Evolutionary conservation across 257 asterid genomes (phyloP).

Genomic region (Nemophila menziesii): DNA sequence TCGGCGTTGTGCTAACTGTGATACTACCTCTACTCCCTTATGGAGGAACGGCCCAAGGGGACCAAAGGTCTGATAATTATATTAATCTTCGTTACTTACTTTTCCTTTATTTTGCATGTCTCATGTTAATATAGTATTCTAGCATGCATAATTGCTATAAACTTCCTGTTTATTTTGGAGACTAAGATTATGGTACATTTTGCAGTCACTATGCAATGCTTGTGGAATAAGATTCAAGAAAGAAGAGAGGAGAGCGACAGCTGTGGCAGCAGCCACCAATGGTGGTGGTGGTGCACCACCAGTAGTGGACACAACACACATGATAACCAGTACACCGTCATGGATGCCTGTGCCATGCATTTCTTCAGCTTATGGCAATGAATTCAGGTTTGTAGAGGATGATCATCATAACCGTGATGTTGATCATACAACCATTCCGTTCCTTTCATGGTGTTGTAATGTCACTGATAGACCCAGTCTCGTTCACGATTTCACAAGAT

Average conservation of each 20-base stretch:
- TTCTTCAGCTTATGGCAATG: conserved; percentile 34
- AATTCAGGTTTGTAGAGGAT: conserved; percentile 49
- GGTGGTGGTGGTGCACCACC: conserved; percentile 13
- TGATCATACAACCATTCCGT: conserved; percentile 38
- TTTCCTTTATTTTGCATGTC: neutral
- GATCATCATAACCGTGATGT: conserved; percentile 45
- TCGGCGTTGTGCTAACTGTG: conserved; percentile 93
- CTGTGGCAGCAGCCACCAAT: conserved; percentile 47
- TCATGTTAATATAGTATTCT: no score
- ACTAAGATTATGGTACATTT: no score
- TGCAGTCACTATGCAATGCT: conserved; percentile 95
- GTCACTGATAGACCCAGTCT: conserved; percentile 57
- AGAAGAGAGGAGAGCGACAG: conserved; percentile 88
- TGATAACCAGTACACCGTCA: conserved; percentile 28
- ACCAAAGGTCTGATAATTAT: conserved; percentile 41
- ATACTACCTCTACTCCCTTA: conserved; percentile 89
- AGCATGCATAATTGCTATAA: no score
- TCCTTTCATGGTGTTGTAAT: conserved; percentile 70
- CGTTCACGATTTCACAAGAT: conserved; percentile 69
- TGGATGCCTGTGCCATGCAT: conserved; percentile 36
- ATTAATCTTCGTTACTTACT: neutral
- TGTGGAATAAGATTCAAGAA: conserved; percentile 96
- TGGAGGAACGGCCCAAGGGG: conserved; percentile 97
- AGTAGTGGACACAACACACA: conserved; percentile 31
- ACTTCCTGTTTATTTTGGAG: no score